Percentiles rank a stretch among this genome's conserved stretches.
These are phyloP conservation scores for Luvunga scandens DNA, from an alignment of 345 rosid genomes.

Conservation along the genomic window DNA sequence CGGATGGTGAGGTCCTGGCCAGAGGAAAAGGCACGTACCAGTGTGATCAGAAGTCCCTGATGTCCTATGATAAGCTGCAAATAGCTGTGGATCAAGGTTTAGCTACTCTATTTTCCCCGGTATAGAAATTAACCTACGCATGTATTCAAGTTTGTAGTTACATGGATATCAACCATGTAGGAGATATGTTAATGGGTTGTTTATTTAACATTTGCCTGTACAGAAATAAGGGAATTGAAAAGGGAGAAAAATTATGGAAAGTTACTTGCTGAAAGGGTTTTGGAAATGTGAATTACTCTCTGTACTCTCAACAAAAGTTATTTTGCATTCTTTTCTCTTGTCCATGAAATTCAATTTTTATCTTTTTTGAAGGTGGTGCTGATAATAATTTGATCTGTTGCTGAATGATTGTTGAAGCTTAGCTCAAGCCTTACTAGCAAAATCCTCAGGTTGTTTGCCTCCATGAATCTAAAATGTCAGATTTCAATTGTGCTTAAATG, in stretches of 20 bases:
- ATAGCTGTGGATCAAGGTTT: constrained; percentile 84
- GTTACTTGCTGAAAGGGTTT: neutral
- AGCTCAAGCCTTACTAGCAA: neutral
- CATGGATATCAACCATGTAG: neutral
- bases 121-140: constrained; percentile 6
- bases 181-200: neutral
- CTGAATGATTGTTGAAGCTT: too few species aligned
- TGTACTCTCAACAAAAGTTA: neutral
- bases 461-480: neutral
- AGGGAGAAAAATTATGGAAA: neutral
- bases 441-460: neutral
- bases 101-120: constrained; percentile 78
- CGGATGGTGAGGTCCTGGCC: constrained; percentile 90
- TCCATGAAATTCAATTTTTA: neutral
- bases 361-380: neutral
- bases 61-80: constrained; percentile 63
- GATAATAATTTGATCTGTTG: neutral
- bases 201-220: neutral
- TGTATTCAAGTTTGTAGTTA: neutral
- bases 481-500: neutral
- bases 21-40: constrained; percentile 63
- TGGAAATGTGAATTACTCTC: neutral
- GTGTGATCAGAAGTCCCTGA: constrained; percentile 46
- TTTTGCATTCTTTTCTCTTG: neutral
- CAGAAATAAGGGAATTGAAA: constrained; percentile 15